Evolutionary conservation across 768 basidiomycete genomes (phyloP).

Genomic region (Gloeopeniophorella convolvens): DNA sequence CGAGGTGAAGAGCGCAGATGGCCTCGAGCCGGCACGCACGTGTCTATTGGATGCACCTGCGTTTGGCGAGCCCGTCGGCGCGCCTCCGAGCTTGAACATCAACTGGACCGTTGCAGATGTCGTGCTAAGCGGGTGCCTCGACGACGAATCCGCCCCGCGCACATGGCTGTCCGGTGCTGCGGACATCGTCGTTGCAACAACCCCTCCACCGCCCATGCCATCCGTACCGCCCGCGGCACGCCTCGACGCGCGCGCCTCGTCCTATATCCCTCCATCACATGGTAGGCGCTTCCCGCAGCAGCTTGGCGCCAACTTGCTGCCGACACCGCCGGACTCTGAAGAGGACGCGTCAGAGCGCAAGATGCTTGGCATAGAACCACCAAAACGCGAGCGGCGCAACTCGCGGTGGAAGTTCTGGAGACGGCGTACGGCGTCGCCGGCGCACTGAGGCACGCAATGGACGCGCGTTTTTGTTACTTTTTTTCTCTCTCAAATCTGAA

Average conservation of each 20-base stretch:
- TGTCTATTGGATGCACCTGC: conserved; percentile 14
- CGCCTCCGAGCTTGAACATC: conserved; percentile 11
- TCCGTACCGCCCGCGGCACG: background rate
- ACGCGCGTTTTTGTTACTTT: background rate
- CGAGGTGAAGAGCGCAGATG: background rate
- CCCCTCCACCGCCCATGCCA: background rate
- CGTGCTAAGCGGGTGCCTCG: conserved; percentile 31
- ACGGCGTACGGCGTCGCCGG: background rate
- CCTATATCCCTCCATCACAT: background rate
- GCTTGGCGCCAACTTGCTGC: conserved; percentile 11
- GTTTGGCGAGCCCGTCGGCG: conserved; percentile 9
- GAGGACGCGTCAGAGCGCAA: conserved; percentile 15
- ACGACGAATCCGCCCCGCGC: conserved; percentile 24
- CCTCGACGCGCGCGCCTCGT: background rate
- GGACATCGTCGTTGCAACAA: conserved; percentile 28
- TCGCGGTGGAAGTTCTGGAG: conserved; percentile 7
- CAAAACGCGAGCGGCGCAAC: background rate
- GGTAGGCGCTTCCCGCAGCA: no score
- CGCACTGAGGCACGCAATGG: background rate
- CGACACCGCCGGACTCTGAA: conserved; percentile 30
- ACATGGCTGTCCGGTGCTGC: conserved; percentile 29
- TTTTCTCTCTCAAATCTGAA: background rate
- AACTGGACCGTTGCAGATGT: conserved; percentile 32
- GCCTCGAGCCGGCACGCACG: background rate
- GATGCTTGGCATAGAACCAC: no score